Conservation (phyloP, 306 rosid genomes). For the Ceratonia siliqua region DNA sequence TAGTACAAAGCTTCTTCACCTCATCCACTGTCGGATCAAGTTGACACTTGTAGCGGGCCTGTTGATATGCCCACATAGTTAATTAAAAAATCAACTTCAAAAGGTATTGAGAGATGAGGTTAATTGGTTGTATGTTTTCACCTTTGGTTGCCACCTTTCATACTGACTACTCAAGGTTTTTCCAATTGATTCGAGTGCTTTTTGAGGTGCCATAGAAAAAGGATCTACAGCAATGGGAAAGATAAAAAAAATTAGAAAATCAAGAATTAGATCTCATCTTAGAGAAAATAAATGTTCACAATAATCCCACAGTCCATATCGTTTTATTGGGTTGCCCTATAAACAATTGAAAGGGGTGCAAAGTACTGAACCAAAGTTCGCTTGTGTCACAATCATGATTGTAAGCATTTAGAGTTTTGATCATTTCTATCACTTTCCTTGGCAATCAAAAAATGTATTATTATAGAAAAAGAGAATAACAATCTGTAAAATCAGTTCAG, state of each 20-base stretch:
- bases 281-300: not conserved
- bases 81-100: conserved; percentile 32
- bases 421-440: not conserved
- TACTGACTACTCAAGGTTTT: conserved; percentile 81
- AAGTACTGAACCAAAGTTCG: conserved; percentile 6
- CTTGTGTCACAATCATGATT: not conserved
- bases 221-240: conserved; percentile 67
- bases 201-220: conserved; percentile 89
- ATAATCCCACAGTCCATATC: not conserved
- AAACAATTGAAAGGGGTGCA: not conserved
- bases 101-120: conserved; percentile 28
- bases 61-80: conserved; percentile 41
- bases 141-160: conserved; percentile 99
- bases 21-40: conserved; percentile 97
- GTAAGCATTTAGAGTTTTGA: not conserved
- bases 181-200: conserved; percentile 94
- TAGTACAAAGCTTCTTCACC: conserved; percentile 95
- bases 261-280: not conserved
- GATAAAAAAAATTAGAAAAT: conserved; percentile 1
- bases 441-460: not conserved
- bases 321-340: not conserved
- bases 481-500: not conserved
- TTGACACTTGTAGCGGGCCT: conserved; percentile 93
- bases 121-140: conserved; percentile 37
- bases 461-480: not conserved